Base-by-base conservation (phyloP, 768 basidiomycete species). In the Russula emetica region DNA sequence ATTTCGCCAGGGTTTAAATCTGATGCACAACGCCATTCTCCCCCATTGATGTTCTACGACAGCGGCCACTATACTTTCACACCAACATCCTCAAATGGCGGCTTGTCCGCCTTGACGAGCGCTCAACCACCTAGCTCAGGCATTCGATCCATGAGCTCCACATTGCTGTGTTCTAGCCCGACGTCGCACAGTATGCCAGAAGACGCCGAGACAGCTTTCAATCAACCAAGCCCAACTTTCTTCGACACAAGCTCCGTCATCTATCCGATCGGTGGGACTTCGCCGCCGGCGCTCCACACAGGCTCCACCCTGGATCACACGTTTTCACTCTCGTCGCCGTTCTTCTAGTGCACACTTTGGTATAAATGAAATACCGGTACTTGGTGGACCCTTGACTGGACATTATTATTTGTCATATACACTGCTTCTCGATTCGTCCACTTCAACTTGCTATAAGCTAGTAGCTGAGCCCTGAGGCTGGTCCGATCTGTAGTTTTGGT, bases 1-100 rank as follows among this genome's bases (percentile, higher is more conserved):
- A 44, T 64, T 13, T 65, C 63, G 22, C 20, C 63, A 2, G 62
- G 57, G 13, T 50, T 60, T 5, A 59, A 64, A 51, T 36, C 58
- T 42, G 62, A 59, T 24, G 32, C 45, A 4, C 58, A 55, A 28
- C 58, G 56, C 11, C 66, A 60, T 18, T 59, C 66, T 1, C 66
- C 66, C 11, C 58, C 66, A 11, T 53, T 65, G 1, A 67, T 65
- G 53, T 67, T 67, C 49, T 67, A 55, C 49, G 66, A 67, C 40
- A 55, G 49, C 22, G 66, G 66, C 40, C 56, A 65, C 45, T 67
- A 67, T 54, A 67, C 66, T 3, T 67, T 67, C 28, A 55, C 66
- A 24, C 66, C 63, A 6, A 54, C 66, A 36, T 34, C 66, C 40
- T 55, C 58, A 34, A 47, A 30, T 26, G 24, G 56, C 3, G 40